Evolutionary conservation across 75 land plant genomes (phyloP).

Genomic region (Cryptomeria japonica): DNA sequence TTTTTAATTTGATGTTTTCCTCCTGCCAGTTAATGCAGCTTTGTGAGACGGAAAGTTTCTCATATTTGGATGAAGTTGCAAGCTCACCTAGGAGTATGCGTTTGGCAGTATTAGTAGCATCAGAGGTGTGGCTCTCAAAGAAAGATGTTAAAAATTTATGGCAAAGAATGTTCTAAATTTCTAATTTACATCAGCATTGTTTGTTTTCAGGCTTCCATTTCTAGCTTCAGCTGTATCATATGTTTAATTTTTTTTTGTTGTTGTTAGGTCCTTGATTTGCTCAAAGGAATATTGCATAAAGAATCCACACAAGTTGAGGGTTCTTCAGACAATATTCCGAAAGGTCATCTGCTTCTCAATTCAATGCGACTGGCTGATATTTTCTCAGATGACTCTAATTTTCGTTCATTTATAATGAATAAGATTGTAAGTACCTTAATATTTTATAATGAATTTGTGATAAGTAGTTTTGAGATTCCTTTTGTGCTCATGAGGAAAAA

Average conservation of each 20-base stretch:
- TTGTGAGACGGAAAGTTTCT: slow-evolving; percentile 87
- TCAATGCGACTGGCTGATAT: slow-evolving; percentile 93
- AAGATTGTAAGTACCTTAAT: slow-evolving; percentile 58
- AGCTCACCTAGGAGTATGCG: slow-evolving; percentile 58
- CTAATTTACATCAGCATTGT: neutral
- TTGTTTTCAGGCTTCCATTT: neutral
- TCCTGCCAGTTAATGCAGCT: slow-evolving; percentile 72
- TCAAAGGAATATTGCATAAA: slow-evolving; percentile 54
- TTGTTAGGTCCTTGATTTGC: slow-evolving; percentile 59
- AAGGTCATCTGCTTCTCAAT: slow-evolving; percentile 72
- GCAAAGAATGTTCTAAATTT: slow-evolving; percentile 1
- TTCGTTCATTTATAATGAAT: slow-evolving; percentile 68
- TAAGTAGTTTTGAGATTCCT: slow-evolving; percentile 38
- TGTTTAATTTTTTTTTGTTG: neutral
- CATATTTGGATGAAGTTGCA: slow-evolving; percentile 94
- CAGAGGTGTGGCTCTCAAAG: slow-evolving; percentile 52
- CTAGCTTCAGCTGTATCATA: neutral
- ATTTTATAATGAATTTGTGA: slow-evolving; percentile 59
- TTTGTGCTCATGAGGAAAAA: neutral
- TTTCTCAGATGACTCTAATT: slow-evolving; percentile 98
- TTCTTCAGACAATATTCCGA: slow-evolving; percentile 42
- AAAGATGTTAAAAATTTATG: neutral
- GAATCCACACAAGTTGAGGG: slow-evolving; percentile 25
- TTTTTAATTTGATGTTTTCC: slow-evolving; percentile 4
- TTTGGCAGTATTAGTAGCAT: slow-evolving; percentile 73